Percentiles rank a stretch among this genome's conserved stretches.
These are phyloP conservation scores for Amaranthus cruentus DNA, from an alignment of 148 eudicot species.

Conservation along the genomic window DNA sequence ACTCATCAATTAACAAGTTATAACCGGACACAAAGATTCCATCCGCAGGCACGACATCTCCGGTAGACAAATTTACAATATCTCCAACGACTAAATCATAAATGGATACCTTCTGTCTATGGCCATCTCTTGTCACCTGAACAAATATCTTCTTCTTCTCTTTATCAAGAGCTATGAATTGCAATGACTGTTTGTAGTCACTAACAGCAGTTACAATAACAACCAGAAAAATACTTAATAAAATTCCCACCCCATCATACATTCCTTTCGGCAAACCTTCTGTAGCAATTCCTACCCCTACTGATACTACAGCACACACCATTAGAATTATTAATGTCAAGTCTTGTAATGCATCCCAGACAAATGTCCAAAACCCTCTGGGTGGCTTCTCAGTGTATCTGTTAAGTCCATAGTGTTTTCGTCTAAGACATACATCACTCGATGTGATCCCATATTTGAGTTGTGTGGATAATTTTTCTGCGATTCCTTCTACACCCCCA, in stretches of 20 bases:
- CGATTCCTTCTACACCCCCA: slow-evolving; percentile 56
- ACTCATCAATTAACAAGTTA: slow-evolving; percentile 74
- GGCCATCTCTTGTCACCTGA: slow-evolving; percentile 82
- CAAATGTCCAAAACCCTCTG: slow-evolving; percentile 75
- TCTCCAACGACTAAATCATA: slow-evolving; percentile 91
- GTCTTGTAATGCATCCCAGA: slow-evolving; percentile 94
- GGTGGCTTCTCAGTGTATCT: slow-evolving; percentile 72
- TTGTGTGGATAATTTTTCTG: slow-evolving; percentile 47
- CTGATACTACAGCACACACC: slow-evolving; percentile 86
- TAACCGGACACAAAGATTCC: slow-evolving; percentile 81
- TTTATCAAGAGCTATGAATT: slow-evolving; percentile 76
- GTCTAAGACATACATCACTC: slow-evolving; percentile 42
- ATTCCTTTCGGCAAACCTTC: slow-evolving; percentile 89
- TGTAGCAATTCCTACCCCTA: slow-evolving; percentile 75
- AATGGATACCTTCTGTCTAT: slow-evolving; percentile 64
- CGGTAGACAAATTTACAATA: slow-evolving; percentile 65
- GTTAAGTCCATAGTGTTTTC: slow-evolving; percentile 62
- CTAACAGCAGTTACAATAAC: slow-evolving; percentile 82
- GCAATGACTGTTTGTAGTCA: slow-evolving; percentile 90
- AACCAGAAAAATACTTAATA: slow-evolving; percentile 67
- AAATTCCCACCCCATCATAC: slow-evolving; percentile 82
- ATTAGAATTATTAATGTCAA: slow-evolving; percentile 78
- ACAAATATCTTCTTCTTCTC: slow-evolving; percentile 82
- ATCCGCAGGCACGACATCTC: slow-evolving; percentile 90
- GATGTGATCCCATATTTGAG: slow-evolving; percentile 55